Evolutionary conservation across 2,329 filamentous ascomycete genomes (phyloP).

Genomic region (Sporothrix euskadiensis): DNA sequence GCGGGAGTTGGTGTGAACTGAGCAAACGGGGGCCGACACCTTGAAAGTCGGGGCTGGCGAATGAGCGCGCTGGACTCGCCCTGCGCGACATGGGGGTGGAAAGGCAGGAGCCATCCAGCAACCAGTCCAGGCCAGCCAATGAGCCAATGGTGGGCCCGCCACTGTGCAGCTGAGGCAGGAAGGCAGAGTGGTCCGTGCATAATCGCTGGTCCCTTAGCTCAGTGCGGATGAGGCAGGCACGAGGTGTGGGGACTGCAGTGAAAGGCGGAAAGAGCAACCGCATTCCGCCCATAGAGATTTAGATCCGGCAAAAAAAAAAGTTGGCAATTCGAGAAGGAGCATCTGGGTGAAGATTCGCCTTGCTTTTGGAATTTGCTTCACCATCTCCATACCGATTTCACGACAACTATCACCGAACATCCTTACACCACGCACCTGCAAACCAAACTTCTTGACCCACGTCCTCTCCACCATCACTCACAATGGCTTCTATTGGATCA

Average conservation of each 20-base stretch:
- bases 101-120: slow-evolving; percentile 17
- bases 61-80: slow-evolving; percentile 17
- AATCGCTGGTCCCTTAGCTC: slow-evolving; percentile 1
- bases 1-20: slow-evolving; percentile 13
- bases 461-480: background rate
- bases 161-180: slow-evolving; percentile 1
- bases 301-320: slow-evolving; percentile 29
- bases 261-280: slow-evolving; percentile 22
- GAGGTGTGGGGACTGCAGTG: background rate
- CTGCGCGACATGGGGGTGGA: slow-evolving; percentile 12
- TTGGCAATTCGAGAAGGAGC: background rate
- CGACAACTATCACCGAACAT: background rate
- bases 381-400: background rate
- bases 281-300: slow-evolving; percentile 10
- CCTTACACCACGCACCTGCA: background rate
- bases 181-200: slow-evolving; percentile 11
- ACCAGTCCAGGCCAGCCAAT: slow-evolving; percentile 18
- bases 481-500: slow-evolving; percentile 86
- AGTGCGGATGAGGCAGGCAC: background rate
- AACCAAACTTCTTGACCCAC: background rate
- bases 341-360: background rate
- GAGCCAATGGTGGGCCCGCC: slow-evolving; percentile 21
- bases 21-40: background rate
- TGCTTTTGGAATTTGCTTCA: background rate
- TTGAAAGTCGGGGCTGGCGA: slow-evolving; percentile 9